Base-by-base conservation (phyloP, 805 yeast genomes). In the Pichia sporocuriosa region DNA sequence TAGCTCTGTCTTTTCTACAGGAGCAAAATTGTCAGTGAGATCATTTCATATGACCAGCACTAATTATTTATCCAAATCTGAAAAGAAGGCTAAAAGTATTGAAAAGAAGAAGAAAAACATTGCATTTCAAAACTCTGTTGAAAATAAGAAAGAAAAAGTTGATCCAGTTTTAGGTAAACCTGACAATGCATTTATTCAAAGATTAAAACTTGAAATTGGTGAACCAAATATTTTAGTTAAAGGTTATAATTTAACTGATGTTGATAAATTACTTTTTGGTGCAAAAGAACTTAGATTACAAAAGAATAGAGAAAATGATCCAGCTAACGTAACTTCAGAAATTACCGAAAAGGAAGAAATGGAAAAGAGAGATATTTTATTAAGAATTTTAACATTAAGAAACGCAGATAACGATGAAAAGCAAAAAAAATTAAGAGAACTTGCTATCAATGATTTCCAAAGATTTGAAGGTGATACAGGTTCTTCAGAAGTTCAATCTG, bases 401-500 rank as follows among this genome's bases (percentile, higher is more conserved):
- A 89, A 89, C 62, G 72, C 93, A 21, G 70, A 72, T 50, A 71
- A 72, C 39, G 58, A 63, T 16, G 88, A 84, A 48, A 68, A 69
- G 43, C 67, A 72, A 54, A 75, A 76, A 49, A 59, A 75, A 50
- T 83, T 86, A 23, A 67, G 77, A 2, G 64, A 65, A 35, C 60
- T 82, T 35, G 96, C 97, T 1, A 70, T 77, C 38, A 65, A 73
- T 52, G 97, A 90, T 65, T 89, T 90, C 62, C 79, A 77, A 52
- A 72, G 95, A 55, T 71, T 73, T 49, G 87, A 80, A 35, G 96
- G 95, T 40, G 97, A 93, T 60, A 85, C 96, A 1, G 97, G 95
- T 3, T 85, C 96, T 2, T 79, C 95, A 40, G 97, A 90, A 65
- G 96, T 89, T 21, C 97, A 89, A 63, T 96, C 97, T 2, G 97